Base-by-base conservation (phyloP, 108 stramenopile species). In the Pinguiococcus pyrenoidosus region DNA sequence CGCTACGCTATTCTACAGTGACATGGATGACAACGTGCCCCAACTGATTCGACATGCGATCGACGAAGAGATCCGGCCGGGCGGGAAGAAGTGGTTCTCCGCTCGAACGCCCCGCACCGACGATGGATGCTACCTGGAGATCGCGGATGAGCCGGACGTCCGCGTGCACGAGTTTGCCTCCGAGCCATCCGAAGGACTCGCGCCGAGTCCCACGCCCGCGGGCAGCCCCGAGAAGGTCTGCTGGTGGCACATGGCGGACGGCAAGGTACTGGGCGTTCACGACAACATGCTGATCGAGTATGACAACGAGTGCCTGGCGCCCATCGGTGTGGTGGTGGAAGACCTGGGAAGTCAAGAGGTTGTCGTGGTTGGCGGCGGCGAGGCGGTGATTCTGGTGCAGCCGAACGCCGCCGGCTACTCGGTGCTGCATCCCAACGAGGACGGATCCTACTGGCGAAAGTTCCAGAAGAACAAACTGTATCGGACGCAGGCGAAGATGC, bases 221-320 rank as follows among this genome's bases (percentile, higher is more conserved):
- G 21, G 20, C 39, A 4, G n/a, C n/a, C n/a, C 33, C 38, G 74
- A 75, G 25, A 77, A 72, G 36, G 59, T 74, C 18, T 77, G 76
- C 23, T 95, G 92, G 92, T 95, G 92, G 92, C 75, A 82, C 47
- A 76, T 95, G 83, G 66, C 61, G 26, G 74, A 79, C 51, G 87
- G 87, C 6, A 61, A 79, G 12, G 92, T 91, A 5, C 53, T 95
- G 28, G 92, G 92, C 6, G 66, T 87, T 51, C 82, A 80, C 33
- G 76, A 88, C 43, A 54, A 85, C 39, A 76, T 72, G 77, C 59
- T 93, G 39, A 62, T 91, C 28, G 89, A 94, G 71, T 94, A 94
- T 56, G 92, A 94, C 54, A 41, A 67, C 0, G 68, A 71, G 38
- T 86, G 86, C 5, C 72, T 94, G 32, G 73, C 84, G 9, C 92